Evolutionary conservation across 192 early-diverging fungal genomes (phyloP).

Genomic region (Umbelopsis vinacea): DNA sequence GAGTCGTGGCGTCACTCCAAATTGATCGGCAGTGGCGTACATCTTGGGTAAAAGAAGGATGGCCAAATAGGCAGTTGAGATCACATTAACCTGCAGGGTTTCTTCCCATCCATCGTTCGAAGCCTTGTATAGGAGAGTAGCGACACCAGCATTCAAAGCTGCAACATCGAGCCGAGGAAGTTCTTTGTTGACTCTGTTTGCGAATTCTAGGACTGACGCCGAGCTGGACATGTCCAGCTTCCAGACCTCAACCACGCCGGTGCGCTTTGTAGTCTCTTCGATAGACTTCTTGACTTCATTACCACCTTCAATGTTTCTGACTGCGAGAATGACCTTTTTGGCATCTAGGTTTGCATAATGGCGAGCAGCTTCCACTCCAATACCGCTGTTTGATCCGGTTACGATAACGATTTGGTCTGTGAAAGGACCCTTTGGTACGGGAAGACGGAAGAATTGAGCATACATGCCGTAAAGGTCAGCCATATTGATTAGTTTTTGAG

Average conservation of each 20-base stretch:
- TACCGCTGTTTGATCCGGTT: not conserved
- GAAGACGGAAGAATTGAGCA: not conserved
- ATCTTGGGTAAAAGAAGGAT: not conserved
- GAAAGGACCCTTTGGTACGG: not conserved
- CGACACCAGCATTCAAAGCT: slow-evolving; percentile 1
- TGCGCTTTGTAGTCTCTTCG: not conserved
- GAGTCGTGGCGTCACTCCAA: slow-evolving; percentile 2
- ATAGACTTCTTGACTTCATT: not conserved
- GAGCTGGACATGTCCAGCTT: not conserved
- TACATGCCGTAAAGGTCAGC: not conserved
- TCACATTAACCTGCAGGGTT: not conserved
- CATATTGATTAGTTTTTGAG: not conserved
- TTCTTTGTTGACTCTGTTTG: not conserved
- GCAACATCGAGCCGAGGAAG: not conserved
- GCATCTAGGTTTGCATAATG: not conserved
- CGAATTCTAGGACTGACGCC: not conserved
- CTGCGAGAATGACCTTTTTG: slow-evolving; percentile 5
- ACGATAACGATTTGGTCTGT: slow-evolving; percentile 17
- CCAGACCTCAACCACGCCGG: slow-evolving; percentile 9
- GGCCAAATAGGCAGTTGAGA: not conserved
- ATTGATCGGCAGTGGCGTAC: slow-evolving; percentile 3
- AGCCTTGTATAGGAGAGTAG: not conserved
- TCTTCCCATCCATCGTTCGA: not conserved
- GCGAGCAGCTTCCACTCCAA: not conserved
- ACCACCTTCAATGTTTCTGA: not conserved